phyloP scores from a whole-genome alignment of 1,284 basidiomycete species.

The Moesziomyces sp. region DNA sequence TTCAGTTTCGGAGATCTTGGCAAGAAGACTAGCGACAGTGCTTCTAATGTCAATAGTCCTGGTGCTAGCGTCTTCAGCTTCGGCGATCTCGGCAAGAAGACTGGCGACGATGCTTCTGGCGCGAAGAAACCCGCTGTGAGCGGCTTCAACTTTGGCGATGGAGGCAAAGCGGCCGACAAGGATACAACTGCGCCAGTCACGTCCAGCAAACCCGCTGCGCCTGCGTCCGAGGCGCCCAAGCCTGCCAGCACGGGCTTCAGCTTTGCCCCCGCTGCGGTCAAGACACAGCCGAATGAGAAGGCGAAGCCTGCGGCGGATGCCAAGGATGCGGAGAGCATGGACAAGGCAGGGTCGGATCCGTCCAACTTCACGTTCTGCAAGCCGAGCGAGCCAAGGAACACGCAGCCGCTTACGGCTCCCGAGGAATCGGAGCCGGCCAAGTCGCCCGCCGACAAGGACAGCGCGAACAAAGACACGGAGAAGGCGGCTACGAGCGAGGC shows the following conservation, averaged over 20 bases:
- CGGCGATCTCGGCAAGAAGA: conserved; percentile 10
- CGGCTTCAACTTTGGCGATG: conserved; percentile 14
- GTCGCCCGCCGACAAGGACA: not conserved
- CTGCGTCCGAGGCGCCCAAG: not conserved
- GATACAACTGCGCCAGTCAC: no score
- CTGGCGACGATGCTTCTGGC: not conserved
- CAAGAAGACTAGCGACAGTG: conserved; percentile 4
- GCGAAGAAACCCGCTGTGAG: not conserved
- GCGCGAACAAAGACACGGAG: conserved; percentile 1
- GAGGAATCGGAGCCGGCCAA: conserved; percentile 5
- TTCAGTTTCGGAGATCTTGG: conserved; percentile 7
- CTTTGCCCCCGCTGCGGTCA: not conserved
- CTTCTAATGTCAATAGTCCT: not conserved
- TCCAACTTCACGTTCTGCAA: conserved; percentile 32
- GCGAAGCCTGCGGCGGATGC: conserved; percentile 1
- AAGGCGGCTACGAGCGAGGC: conserved; percentile 3
- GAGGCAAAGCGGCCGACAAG: not conserved
- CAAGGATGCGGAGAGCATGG: not conserved
- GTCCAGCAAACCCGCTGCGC: no score
- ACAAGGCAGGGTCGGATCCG: conserved; percentile 13
- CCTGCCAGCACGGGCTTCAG: not conserved
- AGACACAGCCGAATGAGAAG: not conserved
- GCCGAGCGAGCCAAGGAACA: conserved; percentile 31
- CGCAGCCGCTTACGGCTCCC: conserved; percentile 13
- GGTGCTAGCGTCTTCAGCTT: conserved; percentile 12